phyloP scores from a whole-genome alignment of 2,329 filamentous ascomycete species.

The Pestalotiopsis fici region DNA sequence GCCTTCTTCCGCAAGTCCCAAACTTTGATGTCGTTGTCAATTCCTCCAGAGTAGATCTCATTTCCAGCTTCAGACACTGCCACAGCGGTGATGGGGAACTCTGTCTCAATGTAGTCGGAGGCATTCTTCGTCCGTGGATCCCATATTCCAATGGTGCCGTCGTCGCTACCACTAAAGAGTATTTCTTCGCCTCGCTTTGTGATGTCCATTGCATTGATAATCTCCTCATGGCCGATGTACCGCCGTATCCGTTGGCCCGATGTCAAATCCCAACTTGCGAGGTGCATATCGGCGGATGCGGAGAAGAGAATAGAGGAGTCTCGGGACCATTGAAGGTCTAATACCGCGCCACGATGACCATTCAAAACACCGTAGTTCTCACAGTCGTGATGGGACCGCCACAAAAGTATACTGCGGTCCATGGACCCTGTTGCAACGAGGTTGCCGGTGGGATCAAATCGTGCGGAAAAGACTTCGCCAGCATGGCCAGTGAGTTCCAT shows the following conservation, averaged over 20 bases:
- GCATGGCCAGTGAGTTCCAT: conserved; percentile 85
- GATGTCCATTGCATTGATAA: conserved; percentile 91
- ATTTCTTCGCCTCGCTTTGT: conserved; percentile 89
- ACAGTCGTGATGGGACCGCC: conserved; percentile 89
- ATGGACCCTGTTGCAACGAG: conserved; percentile 93
- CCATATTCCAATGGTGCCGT: conserved; percentile 94
- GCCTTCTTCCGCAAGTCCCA: conserved; percentile 96
- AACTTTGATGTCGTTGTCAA: conserved; percentile 96
- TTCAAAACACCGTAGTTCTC: conserved; percentile 90
- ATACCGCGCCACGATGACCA: conserved; percentile 86
- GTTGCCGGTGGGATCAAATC: conserved; percentile 86
- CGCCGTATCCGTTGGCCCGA: conserved; percentile 89
- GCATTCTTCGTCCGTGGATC: conserved; percentile 90
- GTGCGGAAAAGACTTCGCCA: conserved; percentile 89
- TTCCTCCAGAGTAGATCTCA: conserved; percentile 90
- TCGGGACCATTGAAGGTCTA: conserved; percentile 95
- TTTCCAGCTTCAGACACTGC: conserved; percentile 93
- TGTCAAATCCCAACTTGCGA: conserved; percentile 94
- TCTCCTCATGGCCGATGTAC: conserved; percentile 90
- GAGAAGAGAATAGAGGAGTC: conserved; percentile 91
- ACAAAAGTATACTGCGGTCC: conserved; percentile 92
- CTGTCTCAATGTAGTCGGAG: conserved; percentile 83
- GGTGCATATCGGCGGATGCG: conserved; percentile 88
- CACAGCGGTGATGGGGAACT: conserved; percentile 89
- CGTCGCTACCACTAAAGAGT: conserved; percentile 88